These are phyloP conservation scores for Ceratocystis variospora DNA, from an alignment of 2,329 filamentous ascomycete species.

Conservation along the genomic window DNA sequence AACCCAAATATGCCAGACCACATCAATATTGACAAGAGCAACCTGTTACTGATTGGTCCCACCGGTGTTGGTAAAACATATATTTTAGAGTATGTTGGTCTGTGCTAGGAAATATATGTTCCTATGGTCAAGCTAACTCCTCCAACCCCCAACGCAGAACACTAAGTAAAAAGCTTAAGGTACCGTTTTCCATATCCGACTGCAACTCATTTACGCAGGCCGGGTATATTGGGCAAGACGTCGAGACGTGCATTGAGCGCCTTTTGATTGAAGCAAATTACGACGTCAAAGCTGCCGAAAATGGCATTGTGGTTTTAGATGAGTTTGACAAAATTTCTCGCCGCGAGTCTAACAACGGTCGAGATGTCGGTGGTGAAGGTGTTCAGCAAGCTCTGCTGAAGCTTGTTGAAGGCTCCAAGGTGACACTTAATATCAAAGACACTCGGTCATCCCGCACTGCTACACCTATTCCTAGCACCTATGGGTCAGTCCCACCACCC, in stretches of 20 bases:
- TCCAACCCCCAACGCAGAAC: constrained; percentile 43
- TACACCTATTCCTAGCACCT: constrained; percentile 40
- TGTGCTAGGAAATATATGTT: not conserved
- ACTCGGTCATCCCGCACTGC: constrained; percentile 46
- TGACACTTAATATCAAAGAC: constrained; percentile 81
- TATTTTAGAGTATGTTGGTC: constrained; percentile 52
- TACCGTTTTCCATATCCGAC: constrained; percentile 89
- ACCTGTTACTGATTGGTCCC: constrained; percentile 77
- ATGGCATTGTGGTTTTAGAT: constrained; percentile 88
- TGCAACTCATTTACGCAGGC: constrained; percentile 94
- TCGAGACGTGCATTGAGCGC: constrained; percentile 87
- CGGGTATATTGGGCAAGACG: constrained; percentile 94
- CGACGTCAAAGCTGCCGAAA: constrained; percentile 68
- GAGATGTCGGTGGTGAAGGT: constrained; percentile 90
- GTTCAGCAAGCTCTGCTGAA: constrained; percentile 93
- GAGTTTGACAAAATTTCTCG: constrained; percentile 96
- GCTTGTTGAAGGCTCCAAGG: constrained; percentile 87
- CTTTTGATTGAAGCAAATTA: constrained; percentile 84
- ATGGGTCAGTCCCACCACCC: constrained; percentile 31
- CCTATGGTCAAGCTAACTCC: constrained; percentile 20
- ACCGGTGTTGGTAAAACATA: constrained; percentile 95
- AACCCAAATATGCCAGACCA: constrained; percentile 32
- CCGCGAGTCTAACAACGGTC: constrained; percentile 71
- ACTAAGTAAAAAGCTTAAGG: constrained; percentile 78
- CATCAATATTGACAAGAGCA: constrained; percentile 87